Base-by-base conservation (phyloP, 108 stramenopile genomes). In the Skeletonema menzelii region DNA sequence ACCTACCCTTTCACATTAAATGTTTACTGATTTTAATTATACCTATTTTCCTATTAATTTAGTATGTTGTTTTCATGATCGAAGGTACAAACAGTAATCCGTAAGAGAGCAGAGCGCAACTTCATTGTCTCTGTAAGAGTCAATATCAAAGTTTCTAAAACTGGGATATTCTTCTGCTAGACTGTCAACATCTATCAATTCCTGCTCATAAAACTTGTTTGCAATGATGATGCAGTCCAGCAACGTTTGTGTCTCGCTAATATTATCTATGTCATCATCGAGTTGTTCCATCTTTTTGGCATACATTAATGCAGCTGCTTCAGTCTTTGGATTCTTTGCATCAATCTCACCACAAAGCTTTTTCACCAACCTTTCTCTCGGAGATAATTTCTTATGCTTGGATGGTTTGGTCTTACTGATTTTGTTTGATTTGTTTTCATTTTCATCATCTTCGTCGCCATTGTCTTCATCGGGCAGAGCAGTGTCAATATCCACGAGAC, bases 181-280 rank as follows among this genome's bases (percentile, higher is more conserved):
- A 58, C 87, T 79, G 19, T 63, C 56, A 27, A 82, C 55, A 57
- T 76, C 49, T 14, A 74, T 55, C 60, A 89, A 47, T 19, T 92
- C 73, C 20, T 74, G 69, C 46, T 94, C 93, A 71, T 90, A 94
- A 67, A 91, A 88, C 34, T 86, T 82, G 53, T 83, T 80, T 14
- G 93, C 93, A 55, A 91, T 47, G 2, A 91, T 79, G 14, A 91
- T 72, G 53, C 93, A 94, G 79, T 94, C 89, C 26, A 91, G 38
- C 15, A 94, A 30, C 14, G 80, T 77, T 65, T 94, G 90, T 10
- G 85, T 70, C 27, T 84, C 80, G 32, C 64, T 31, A 40, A 80
- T 61, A 53, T 94, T 82, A 27, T 91, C 88, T 31, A 94, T 35
- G 26, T 67, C 77, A 57, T 93, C 91, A 61, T 86, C 87, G 20